Evolutionary conservation across 352 stramenopile genomes (phyloP).

Genomic region (Pythium chondricola): DNA sequence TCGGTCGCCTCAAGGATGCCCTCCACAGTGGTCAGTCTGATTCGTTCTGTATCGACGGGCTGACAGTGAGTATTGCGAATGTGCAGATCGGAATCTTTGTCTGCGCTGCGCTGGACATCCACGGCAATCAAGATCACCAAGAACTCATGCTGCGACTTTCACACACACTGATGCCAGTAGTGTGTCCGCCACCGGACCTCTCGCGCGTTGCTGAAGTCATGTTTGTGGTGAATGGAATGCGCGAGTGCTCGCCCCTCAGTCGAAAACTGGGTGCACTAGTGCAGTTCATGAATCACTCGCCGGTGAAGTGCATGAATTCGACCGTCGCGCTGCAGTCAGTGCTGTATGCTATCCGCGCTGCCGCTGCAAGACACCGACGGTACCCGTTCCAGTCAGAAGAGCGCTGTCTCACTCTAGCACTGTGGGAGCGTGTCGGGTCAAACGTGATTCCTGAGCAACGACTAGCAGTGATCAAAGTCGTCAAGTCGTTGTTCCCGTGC

Average conservation of each 20-base stretch:
- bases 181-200: slow-evolving; percentile 20
- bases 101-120: slow-evolving; percentile 24
- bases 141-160: slow-evolving; percentile 41
- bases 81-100: slow-evolving; percentile 30
- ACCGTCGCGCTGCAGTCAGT: slow-evolving; percentile 21
- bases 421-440: slow-evolving; percentile 43
- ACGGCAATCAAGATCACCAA: slow-evolving; percentile 23
- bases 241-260: slow-evolving; percentile 38
- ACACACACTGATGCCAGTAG: slow-evolving; percentile 35
- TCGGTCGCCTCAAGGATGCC: slow-evolving; percentile 39
- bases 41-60: slow-evolving; percentile 26
- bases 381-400: slow-evolving; percentile 30
- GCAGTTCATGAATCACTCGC: slow-evolving; percentile 21
- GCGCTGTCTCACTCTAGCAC: slow-evolving; percentile 32
- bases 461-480: slow-evolving; percentile 32
- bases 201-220: slow-evolving; percentile 32
- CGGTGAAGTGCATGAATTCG: slow-evolving; percentile 13
- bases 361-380: neutral
- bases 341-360: slow-evolving; percentile 21
- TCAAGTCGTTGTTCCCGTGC: slow-evolving; percentile 30
- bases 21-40: slow-evolving; percentile 32
- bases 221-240: slow-evolving; percentile 31
- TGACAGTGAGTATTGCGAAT: slow-evolving; percentile 30
- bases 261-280: slow-evolving; percentile 29
- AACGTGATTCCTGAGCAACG: slow-evolving; percentile 35